Evolutionary conservation across 1,284 basidiomycete genomes (phyloP).

Genomic region (Apiotrichum gracile): DNA sequence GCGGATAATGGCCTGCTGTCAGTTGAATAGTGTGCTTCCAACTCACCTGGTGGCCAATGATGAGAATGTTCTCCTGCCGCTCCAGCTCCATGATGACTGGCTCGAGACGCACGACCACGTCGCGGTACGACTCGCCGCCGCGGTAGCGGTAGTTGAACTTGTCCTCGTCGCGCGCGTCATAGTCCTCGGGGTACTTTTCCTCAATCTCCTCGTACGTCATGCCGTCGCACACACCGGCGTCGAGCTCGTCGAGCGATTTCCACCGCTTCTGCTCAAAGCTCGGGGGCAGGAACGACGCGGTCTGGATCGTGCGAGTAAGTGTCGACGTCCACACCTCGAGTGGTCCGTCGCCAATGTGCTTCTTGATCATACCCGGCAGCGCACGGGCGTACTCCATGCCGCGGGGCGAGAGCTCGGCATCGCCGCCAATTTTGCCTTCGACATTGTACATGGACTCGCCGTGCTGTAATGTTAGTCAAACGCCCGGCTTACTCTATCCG

Average conservation of each 20-base stretch:
- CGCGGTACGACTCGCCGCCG: slow-evolving; percentile 89
- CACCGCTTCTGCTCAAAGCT: slow-evolving; percentile 92
- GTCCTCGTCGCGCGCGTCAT: slow-evolving; percentile 96
- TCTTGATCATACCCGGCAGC: slow-evolving; percentile 77
- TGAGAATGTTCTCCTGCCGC: slow-evolving; percentile 91
- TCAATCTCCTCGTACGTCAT: slow-evolving; percentile 99
- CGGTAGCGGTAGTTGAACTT: slow-evolving; percentile 99
- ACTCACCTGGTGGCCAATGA: slow-evolving; percentile 86
- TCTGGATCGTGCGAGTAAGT: slow-evolving; percentile 85
- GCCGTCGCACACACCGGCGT: slow-evolving; percentile 97
- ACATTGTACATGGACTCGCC: slow-evolving; percentile 98
- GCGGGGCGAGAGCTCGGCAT: slow-evolving; percentile 75
- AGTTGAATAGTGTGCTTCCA: slow-evolving; percentile 1
- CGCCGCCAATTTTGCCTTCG: slow-evolving; percentile 94
- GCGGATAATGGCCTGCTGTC: slow-evolving; percentile 69
- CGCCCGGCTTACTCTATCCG: neutral
- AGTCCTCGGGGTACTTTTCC: slow-evolving; percentile 95
- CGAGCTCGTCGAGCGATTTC: slow-evolving; percentile 97
- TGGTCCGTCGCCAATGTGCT: slow-evolving; percentile 83
- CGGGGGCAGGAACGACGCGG: slow-evolving; percentile 71
- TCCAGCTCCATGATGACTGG: slow-evolving; percentile 99
- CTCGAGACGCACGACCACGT: slow-evolving; percentile 91
- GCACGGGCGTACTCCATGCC: slow-evolving; percentile 81
- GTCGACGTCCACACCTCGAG: slow-evolving; percentile 89
- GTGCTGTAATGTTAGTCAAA: slow-evolving; percentile 56